These are phyloP conservation scores for Candida namnaoensis DNA, from an alignment of 805 yeast species.

Conservation along the genomic window DNA sequence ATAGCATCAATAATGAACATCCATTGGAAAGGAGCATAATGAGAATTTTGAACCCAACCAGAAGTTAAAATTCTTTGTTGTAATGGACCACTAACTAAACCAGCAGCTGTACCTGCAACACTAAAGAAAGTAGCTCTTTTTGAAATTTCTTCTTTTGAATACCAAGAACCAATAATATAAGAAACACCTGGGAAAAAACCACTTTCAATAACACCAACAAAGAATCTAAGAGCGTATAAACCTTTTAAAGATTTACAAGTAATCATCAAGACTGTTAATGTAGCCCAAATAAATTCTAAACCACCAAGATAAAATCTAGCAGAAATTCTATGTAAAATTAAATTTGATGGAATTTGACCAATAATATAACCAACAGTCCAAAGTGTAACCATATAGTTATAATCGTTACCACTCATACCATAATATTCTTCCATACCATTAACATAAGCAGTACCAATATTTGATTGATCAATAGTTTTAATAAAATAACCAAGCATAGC, in stretches of 20 bases:
- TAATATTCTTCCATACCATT: slow-evolving; percentile 39
- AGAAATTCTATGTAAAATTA: slow-evolving; percentile 26
- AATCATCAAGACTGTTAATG: slow-evolving; percentile 23
- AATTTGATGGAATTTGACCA: slow-evolving; percentile 36
- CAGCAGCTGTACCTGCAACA: slow-evolving; percentile 21
- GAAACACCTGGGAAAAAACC: slow-evolving; percentile 38
- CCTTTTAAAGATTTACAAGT: slow-evolving; percentile 13
- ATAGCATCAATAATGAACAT: slow-evolving; percentile 33
- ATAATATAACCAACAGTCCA: slow-evolving; percentile 41
- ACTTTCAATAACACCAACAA: slow-evolving; percentile 30
- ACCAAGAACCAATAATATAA: slow-evolving; percentile 26
- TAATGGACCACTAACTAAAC: slow-evolving; percentile 24
- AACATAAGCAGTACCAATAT: slow-evolving; percentile 34
- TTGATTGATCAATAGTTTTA: slow-evolving; percentile 31
- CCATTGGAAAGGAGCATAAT: slow-evolving; percentile 27
- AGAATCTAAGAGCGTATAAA: slow-evolving; percentile 21
- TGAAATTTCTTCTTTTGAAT: slow-evolving; percentile 19
- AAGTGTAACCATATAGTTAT: slow-evolving; percentile 30
- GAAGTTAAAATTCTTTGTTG: slow-evolving; percentile 20
- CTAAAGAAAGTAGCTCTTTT: slow-evolving; percentile 23
- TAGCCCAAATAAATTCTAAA: slow-evolving; percentile 32
- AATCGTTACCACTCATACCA: slow-evolving; percentile 28
- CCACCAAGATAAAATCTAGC: slow-evolving; percentile 33
- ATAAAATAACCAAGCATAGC: slow-evolving; percentile 34
- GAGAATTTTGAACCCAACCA: neutral